phyloP scores from a whole-genome alignment of 1,284 basidiomycete genomes.

The Ganoderma multipileum region DNA sequence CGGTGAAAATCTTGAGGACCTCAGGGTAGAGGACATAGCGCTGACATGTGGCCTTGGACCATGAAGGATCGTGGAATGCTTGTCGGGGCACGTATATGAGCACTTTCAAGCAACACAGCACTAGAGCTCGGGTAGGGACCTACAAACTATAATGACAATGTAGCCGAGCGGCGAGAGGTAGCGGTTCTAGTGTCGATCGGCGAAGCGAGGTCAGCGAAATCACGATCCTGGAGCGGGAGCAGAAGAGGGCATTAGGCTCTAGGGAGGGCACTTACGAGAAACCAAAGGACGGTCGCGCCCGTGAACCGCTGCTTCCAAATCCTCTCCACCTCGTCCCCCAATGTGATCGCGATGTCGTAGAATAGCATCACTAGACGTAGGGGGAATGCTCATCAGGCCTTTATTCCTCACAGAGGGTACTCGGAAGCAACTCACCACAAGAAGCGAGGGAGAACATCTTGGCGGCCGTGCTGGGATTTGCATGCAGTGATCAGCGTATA shows the following conservation, averaged over 20 bases:
- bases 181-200: conserved; percentile 33
- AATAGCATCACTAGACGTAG: conserved; percentile 35
- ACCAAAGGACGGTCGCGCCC: conserved; percentile 38
- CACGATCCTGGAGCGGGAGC: neutral
- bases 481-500: conserved; percentile 12
- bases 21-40: conserved; percentile 38
- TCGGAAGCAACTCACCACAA: conserved; percentile 31
- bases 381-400: conserved; percentile 9
- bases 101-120: conserved; percentile 12
- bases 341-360: conserved; percentile 38
- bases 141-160: conserved; percentile 38
- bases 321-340: conserved; percentile 39
- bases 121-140: conserved; percentile 12
- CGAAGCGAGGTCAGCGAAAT: conserved; percentile 3
- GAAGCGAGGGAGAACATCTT: conserved; percentile 40
- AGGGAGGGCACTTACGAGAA: conserved; percentile 29
- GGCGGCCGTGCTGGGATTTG: conserved; percentile 30
- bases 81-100: neutral
- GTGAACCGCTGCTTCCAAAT: conserved; percentile 40
- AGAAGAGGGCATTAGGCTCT: neutral
- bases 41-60: conserved; percentile 33
- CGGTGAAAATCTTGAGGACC: conserved; percentile 37
- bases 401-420: neutral
- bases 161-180: conserved; percentile 38
- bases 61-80: conserved; percentile 38